Evolutionary conservation across 495 filamentous ascomycete species (phyloP), one percentile per base, ranked within the genome.

Genomic region (Hyaloscypha finlandica): DNA sequence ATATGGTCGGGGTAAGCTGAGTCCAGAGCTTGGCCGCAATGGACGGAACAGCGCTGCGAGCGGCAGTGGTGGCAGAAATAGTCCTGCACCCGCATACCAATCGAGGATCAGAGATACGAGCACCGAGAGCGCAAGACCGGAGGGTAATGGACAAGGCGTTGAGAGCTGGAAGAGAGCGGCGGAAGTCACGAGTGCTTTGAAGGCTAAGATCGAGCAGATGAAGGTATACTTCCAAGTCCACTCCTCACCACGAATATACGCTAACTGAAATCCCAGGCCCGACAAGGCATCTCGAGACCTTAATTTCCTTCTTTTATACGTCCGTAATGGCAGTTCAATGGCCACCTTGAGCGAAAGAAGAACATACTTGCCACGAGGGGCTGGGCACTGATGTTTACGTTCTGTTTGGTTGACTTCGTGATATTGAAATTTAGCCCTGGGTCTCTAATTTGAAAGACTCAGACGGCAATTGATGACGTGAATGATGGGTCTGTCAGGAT

Each of bases 121-220:
- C 25, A 58, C 59, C 2, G 69, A 66, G 59, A 78, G 14, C 80
- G 65, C 72, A 22, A 75, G 71, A 59, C 73, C 74, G 56, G 78
- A 79, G 22, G 75, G 71, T 53, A 70, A 74, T 55, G 74, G 73
- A 9, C 85, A 88, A 54, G 89, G 88, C 14, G 90, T 92, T 55
- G 95, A 97, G 79, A 97, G 92, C 75, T 99, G 95, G 93, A 96
- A 94, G 81, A 81, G 96, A 71, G 96, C 96, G 33, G 95, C 95
- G n/a, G 96, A 99, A 81, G 96, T 99, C 12, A 99, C 96, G 51
- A 97, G 91, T 77, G 93, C 95, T 77, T 78, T 99, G 73, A 99
- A 98, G 82, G 90, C 93, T 53, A 85, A 94, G 77, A 99, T 99
- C 77, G 96, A 99, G 83, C 79, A 81, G 76, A 86, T 86, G 84